Evolutionary conservation across 306 rosid genomes (phyloP).

Genomic region (Corylus americana): DNA sequence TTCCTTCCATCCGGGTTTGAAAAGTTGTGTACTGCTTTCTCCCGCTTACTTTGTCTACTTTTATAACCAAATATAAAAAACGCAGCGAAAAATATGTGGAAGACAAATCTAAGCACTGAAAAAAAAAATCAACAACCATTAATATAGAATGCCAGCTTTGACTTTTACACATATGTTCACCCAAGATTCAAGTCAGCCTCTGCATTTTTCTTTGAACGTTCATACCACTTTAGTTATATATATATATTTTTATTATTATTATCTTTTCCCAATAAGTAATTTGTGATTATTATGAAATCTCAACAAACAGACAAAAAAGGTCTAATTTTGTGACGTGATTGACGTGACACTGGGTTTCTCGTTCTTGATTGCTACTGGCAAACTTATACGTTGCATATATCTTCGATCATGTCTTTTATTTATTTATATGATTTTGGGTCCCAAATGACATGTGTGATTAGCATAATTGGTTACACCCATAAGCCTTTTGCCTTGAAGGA

Average conservation of each 20-base stretch:
- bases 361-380: conserved; percentile 35
- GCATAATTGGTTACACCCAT: conserved; percentile 29
- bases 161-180: conserved; percentile 33
- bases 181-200: conserved; percentile 29
- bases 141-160: conserved; percentile 36
- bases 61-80: neutral
- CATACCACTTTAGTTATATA: neutral
- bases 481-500: conserved; percentile 1
- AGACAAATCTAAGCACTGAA: conserved; percentile 17
- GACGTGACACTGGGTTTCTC: conserved; percentile 53
- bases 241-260: too few relatives aligned
- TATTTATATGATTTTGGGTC: neutral
- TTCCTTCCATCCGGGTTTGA: conserved; percentile 39
- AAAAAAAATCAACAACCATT: conserved; percentile 35
- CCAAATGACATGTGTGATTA: conserved; percentile 32
- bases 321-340: conserved; percentile 39
- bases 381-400: conserved; percentile 13
- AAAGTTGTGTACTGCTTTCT: conserved; percentile 33
- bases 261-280: neutral
- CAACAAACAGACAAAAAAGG: conserved; percentile 10
- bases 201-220: neutral
- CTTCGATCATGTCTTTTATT: neutral
- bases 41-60: conserved; percentile 31
- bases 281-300: neutral
- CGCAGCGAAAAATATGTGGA: neutral